Evolutionary conservation across 148 eudicot genomes (phyloP).

Genomic region (Fagopyrum homotropicum): DNA sequence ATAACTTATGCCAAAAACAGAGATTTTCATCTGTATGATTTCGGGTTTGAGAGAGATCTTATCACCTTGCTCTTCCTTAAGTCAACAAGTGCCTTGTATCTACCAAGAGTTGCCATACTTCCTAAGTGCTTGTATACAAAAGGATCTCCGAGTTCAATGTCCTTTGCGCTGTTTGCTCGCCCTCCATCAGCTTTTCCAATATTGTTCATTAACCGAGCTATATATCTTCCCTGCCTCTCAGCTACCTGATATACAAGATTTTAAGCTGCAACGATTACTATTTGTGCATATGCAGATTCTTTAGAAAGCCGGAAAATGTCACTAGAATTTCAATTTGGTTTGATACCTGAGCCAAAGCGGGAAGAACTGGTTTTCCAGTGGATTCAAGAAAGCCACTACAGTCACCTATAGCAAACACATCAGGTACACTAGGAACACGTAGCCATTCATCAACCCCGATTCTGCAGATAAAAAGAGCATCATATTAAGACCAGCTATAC

Average conservation of each 20-base stretch:
- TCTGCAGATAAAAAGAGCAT: constrained; percentile 29
- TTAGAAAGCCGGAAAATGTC: neutral
- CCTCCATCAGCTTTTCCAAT: constrained; percentile 76
- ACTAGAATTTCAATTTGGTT: neutral
- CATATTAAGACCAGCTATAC: neutral
- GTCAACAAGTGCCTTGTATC: constrained; percentile 97
- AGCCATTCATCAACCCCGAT: constrained; percentile 93
- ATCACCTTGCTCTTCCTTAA: constrained; percentile 90
- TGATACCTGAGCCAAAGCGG: constrained; percentile 88
- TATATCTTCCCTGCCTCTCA: constrained; percentile 89
- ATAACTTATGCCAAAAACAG: neutral
- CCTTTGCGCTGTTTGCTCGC: constrained; percentile 51
- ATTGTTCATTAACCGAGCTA: constrained; percentile 57
- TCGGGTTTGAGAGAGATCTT: neutral
- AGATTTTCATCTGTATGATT: neutral
- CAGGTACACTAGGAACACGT: constrained; percentile 69
- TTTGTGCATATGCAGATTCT: neutral
- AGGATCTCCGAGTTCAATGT: constrained; percentile 53
- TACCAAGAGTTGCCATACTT: constrained; percentile 93
- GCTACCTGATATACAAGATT: constrained; percentile 56
- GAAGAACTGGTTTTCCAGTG: constrained; percentile 85
- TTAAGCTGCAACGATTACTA: neutral
- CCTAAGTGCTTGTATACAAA: constrained; percentile 90
- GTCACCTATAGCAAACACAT: constrained; percentile 85
- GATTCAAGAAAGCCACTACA: constrained; percentile 92